These are phyloP conservation scores for Talaromyces rugulosus DNA, from an alignment of 2,329 filamentous ascomycete genomes.

Conservation along the genomic window DNA sequence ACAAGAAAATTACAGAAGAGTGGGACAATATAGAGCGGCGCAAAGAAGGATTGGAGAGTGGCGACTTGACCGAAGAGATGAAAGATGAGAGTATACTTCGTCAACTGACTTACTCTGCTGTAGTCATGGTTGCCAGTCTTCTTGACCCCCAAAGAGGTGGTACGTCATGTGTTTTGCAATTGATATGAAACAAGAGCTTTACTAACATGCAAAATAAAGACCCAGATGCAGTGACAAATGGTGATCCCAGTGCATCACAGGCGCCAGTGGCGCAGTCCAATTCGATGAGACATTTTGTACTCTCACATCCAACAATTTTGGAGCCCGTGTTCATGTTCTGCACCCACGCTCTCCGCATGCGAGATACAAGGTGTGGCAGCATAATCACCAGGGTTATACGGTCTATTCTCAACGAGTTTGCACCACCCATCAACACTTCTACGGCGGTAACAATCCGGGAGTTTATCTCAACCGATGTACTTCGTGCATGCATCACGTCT, in stretches of 20 bases:
- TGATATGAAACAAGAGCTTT: background rate
- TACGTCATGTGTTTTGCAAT: conserved; percentile 36
- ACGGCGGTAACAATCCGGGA: conserved; percentile 71
- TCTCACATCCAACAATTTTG: conserved; percentile 71
- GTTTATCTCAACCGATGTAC: conserved; percentile 82
- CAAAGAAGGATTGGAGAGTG: conserved; percentile 61
- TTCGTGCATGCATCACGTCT: conserved; percentile 84
- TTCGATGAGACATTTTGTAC: conserved; percentile 72
- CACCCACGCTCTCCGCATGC: conserved; percentile 83
- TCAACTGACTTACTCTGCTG: conserved; percentile 86
- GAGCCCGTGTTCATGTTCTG: conserved; percentile 89
- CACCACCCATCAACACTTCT: conserved; percentile 37
- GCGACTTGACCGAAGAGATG: conserved; percentile 92
- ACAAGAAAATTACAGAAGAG: conserved; percentile 79
- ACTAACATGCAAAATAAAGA: conserved; percentile 18
- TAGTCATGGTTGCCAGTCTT: conserved; percentile 85
- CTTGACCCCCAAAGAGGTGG: conserved; percentile 67
- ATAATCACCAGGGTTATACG: conserved; percentile 84
- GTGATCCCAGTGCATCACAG: conserved; percentile 29
- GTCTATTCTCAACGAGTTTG: conserved; percentile 76
- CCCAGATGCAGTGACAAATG: conserved; percentile 29
- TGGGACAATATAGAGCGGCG: conserved; percentile 70
- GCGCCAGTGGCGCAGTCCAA: conserved; percentile 48
- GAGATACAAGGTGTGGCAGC: conserved; percentile 81
- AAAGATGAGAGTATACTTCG: conserved; percentile 93